Evolutionary conservation across 108 stramenopile genomes (phyloP).

Genomic region (Skeletonema grethae): DNA sequence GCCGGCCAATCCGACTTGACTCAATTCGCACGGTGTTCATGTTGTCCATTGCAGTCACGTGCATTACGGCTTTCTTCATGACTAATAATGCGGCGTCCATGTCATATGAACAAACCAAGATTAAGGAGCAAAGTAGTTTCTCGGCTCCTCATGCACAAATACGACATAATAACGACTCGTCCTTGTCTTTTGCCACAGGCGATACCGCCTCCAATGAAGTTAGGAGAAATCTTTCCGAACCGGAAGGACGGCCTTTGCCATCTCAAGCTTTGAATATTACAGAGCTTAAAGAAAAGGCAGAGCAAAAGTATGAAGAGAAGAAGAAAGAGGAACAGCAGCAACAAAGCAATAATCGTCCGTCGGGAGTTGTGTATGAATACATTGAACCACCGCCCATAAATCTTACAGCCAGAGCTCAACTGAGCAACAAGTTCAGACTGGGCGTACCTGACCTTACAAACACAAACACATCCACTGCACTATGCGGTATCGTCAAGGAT

Average conservation of each 20-base stretch:
- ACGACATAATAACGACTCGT: background rate
- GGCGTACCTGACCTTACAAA: constrained; percentile 13
- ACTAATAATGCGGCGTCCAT: background rate
- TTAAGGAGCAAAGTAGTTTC: background rate
- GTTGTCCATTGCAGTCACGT: background rate
- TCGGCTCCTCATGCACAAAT: background rate
- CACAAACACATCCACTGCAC: constrained; percentile 8
- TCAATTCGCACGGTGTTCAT: background rate
- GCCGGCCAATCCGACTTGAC: background rate
- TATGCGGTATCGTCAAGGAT: constrained; percentile 43
- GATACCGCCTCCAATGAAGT: background rate
- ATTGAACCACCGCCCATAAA: constrained; percentile 35
- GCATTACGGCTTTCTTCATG: background rate
- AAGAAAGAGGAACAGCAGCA: background rate
- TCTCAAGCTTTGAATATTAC: background rate
- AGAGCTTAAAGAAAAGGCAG: background rate
- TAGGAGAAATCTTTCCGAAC: constrained; percentile 22
- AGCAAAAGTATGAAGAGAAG: background rate
- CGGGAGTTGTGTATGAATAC: constrained; percentile 35
- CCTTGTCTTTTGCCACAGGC: background rate
- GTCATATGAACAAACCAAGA: background rate
- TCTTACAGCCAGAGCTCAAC: constrained; percentile 21
- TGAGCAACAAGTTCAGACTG: constrained; percentile 16
- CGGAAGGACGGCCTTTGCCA: background rate
- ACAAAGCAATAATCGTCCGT: constrained; percentile 12